Base-by-base conservation (phyloP, 148 eudicot species). In the Rhododendron ovatum region DNA sequence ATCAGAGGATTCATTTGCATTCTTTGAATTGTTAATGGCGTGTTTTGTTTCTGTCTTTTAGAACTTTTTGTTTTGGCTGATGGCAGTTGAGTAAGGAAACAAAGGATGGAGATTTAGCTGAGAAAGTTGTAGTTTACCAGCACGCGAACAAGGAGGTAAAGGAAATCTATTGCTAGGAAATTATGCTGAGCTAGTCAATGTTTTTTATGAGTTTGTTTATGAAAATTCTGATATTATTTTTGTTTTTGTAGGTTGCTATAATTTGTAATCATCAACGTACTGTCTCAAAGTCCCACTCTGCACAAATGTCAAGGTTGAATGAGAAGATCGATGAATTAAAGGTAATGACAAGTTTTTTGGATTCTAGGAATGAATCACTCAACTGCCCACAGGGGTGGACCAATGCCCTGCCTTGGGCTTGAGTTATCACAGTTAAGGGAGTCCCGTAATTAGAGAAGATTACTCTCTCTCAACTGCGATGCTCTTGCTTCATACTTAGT, bases 191-290 rank as follows among this genome's bases (percentile, higher is more conserved):
- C 24, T 63, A 28, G 67, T 50, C 17, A 69, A 53, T 83, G 30
- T 80, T 47, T 37, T 41, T 74, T 35, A 55, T 73, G 47, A 76
- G 33, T 35, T 75, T 5, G 81, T 37, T 53, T 17, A 3, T 61
- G 85, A 47, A 24, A 82, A 73, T 55, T 86, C 82, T 48, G 39
- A 69, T 63, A 88, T 81, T 65, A 15, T 55, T 5, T 85, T 55
- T 82, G 45, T 86, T 76, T 74, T 28, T 92, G 83, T 90, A 97
- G 99, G 99, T 97, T 82, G 99, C 99, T 82, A 94, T 97, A 65
- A 95, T 97, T 69, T 97, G 99, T 88, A 97, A 97, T 88, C 99
- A 97, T 94, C 99, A 97, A 90, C 99, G 99, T 89, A 89, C 92
- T 47, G 98, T 95, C 83, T 95, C 99, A 4, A 97, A 97, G 91